phyloP scores from a whole-genome alignment of 225 moss, liverwort and hornwort genomes.

The Antitrichia curtipendula region DNA sequence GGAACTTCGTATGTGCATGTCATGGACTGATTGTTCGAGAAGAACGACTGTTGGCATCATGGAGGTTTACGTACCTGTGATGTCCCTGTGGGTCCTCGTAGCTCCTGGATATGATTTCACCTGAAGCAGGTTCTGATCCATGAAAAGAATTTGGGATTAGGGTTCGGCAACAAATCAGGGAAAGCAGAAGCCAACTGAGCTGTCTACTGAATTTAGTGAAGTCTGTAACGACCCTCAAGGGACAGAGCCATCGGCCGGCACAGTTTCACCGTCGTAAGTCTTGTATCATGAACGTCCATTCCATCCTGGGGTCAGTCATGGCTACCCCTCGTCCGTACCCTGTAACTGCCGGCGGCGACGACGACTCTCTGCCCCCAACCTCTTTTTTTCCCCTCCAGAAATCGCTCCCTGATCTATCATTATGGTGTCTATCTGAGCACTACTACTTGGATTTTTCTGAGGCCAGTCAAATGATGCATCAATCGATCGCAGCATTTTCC shows the following conservation, averaged over 20 bases:
- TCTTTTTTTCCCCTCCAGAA: background rate
- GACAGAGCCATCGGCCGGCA: slow-evolving; percentile 14
- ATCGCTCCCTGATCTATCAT: background rate
- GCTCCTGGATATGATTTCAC: background rate
- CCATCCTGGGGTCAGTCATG: slow-evolving; percentile 3
- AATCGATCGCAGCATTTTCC: background rate
- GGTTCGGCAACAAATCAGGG: background rate
- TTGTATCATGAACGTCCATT: background rate
- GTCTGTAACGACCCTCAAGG: background rate
- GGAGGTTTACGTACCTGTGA: background rate
- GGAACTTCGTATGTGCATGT: background rate
- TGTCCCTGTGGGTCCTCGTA: background rate
- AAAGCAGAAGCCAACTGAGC: background rate
- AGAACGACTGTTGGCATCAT: slow-evolving; percentile 1
- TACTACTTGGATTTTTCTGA: background rate
- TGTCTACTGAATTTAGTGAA: slow-evolving; percentile 15
- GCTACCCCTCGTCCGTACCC: background rate
- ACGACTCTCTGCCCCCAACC: slow-evolving; percentile 9
- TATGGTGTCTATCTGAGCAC: background rate
- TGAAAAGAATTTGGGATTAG: background rate
- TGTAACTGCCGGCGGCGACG: slow-evolving; percentile 24
- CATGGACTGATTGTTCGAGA: background rate
- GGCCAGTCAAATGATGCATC: background rate
- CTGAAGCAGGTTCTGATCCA: background rate
- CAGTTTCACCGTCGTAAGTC: background rate